phyloP scores from a whole-genome alignment of 2,329 filamentous ascomycete species.

The Aspergillus ustus region DNA sequence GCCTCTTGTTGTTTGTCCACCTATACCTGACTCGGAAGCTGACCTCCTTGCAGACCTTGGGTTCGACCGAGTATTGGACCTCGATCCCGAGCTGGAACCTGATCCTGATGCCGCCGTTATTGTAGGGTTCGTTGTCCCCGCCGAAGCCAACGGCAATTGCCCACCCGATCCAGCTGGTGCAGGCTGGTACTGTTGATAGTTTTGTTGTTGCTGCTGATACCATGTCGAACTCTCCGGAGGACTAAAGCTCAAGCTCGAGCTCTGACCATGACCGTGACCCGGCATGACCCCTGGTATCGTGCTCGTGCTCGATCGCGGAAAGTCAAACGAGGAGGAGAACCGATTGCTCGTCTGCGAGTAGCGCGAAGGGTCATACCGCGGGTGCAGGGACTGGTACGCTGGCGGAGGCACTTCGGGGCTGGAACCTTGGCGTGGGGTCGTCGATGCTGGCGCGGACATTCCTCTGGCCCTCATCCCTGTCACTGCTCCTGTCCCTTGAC shows the following conservation, averaged over 20 bases:
- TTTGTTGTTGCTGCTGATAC: constrained; percentile 5
- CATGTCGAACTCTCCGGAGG: constrained; percentile 2
- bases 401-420: constrained; percentile 29
- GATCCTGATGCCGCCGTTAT: neutral
- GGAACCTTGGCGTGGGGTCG: neutral
- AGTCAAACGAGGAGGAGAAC: constrained; percentile 7
- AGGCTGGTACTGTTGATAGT: neutral
- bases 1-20: constrained; percentile 6
- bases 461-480: neutral
- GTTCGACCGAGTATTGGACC: neutral
- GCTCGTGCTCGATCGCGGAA: neutral
- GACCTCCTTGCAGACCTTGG: neutral
- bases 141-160: neutral
- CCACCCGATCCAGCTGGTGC: neutral
- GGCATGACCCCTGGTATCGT: neutral
- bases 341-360: constrained; percentile 24
- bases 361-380: constrained; percentile 40
- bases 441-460: constrained; percentile 22
- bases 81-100: neutral
- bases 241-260: neutral
- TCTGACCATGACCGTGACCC: neutral
- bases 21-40: neutral
- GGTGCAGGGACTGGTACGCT: constrained; percentile 33
- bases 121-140: constrained; percentile 1
- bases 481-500: neutral